A percentile compares a stretch with the other conserved stretches of the same genome.
phyloP scores from a whole-genome alignment of 768 basidiomycete species.

The Hericium rajendrae region DNA sequence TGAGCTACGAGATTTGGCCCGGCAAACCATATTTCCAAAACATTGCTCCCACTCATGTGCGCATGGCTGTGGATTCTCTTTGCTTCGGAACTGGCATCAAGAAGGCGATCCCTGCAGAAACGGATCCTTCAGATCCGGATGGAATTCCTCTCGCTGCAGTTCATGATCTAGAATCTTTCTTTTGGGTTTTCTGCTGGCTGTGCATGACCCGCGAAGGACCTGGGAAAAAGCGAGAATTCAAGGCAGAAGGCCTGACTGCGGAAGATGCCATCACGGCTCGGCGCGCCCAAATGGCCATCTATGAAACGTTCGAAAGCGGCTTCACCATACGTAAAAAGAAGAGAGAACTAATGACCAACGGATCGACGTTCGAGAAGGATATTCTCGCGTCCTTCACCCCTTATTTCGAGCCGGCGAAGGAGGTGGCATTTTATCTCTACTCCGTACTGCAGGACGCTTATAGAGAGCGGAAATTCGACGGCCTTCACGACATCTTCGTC shows the following conservation, averaged over 20 bases:
- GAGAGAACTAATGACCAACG: background rate
- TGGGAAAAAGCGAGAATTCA: background rate
- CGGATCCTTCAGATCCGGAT: no score
- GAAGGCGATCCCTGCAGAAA: no score
- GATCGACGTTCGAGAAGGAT: background rate
- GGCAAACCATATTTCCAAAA: no score
- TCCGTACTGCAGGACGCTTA: no score
- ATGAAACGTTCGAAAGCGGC: background rate
- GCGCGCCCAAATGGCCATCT: no score
- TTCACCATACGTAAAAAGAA: background rate
- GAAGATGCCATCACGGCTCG: background rate
- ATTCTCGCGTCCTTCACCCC: background rate
- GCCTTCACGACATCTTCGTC: no score
- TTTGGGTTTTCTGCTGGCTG: background rate
- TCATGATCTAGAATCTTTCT: background rate
- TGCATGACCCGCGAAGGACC: background rate
- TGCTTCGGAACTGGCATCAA: no score
- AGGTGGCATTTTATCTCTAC: background rate
- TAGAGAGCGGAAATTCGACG: background rate
- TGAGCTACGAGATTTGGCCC: background rate
- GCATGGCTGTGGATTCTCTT: no score
- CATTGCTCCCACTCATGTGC: no score
- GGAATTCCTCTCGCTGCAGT: background rate
- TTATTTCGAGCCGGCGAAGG: background rate
- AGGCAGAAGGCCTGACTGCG: background rate